Evolutionary conservation across 2,329 filamentous ascomycete genomes (phyloP).

Genomic region (Aspergillus chevalieri): DNA sequence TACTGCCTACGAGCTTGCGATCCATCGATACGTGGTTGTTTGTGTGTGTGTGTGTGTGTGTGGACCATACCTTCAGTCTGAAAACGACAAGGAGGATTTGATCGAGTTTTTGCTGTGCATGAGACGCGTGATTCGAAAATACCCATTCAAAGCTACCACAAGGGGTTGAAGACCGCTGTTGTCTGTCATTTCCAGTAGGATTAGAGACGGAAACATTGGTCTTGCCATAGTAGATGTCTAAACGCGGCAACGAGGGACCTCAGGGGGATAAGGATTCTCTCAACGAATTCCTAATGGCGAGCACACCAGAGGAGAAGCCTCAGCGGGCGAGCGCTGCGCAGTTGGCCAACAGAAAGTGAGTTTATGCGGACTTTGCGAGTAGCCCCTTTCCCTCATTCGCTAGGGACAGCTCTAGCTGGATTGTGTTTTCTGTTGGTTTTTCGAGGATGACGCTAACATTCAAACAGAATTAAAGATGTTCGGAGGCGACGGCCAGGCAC

Average conservation of each 20-base stretch:
- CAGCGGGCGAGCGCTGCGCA: constrained; percentile 51
- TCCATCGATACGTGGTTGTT: background rate
- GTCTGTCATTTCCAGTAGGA: background rate
- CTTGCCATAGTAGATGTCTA: constrained; percentile 28
- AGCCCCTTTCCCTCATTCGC: background rate
- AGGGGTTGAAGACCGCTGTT: background rate
- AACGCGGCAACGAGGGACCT: constrained; percentile 32
- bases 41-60: background rate
- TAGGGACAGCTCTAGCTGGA: no score
- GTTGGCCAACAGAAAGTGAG: constrained; percentile 51
- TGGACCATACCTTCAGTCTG: background rate
- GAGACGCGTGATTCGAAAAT: background rate
- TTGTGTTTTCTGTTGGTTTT: background rate
- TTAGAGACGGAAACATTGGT: background rate
- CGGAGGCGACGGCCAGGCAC: constrained; percentile 20
- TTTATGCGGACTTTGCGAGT: constrained; percentile 19
- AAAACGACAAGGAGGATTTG: background rate
- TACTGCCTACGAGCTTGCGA: background rate
- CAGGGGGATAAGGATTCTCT: constrained; percentile 30
- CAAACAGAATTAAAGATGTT: constrained; percentile 19
- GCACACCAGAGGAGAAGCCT: constrained; percentile 40
- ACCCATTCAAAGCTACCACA: background rate
- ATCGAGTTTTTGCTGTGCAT: background rate
- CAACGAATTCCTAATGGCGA: constrained; percentile 32
- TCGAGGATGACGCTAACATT: background rate